These are phyloP conservation scores for Terfezia claveryi DNA, from an alignment of 495 filamentous ascomycete species.

Conservation along the genomic window DNA sequence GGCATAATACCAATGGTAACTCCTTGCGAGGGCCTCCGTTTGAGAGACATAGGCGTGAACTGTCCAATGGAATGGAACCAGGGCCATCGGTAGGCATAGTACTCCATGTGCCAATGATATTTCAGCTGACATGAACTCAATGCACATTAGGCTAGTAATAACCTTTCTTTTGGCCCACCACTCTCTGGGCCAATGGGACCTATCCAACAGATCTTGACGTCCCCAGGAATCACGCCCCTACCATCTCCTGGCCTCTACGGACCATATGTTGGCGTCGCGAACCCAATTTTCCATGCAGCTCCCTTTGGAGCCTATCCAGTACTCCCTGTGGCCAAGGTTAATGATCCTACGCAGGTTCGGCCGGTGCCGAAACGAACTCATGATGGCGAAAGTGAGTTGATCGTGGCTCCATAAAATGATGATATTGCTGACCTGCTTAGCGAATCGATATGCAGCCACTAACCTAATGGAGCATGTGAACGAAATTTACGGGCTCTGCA, in stretches of 20 bases:
- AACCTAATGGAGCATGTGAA: constrained; percentile 57
- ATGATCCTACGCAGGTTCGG: constrained; percentile 40
- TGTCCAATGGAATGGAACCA: constrained; percentile 11
- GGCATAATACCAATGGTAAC: constrained; percentile 23
- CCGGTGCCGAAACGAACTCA: constrained; percentile 44
- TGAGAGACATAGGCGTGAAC: constrained; percentile 15
- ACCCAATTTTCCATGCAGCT: constrained; percentile 15
- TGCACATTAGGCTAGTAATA: constrained; percentile 5
- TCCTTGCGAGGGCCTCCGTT: constrained; percentile 9
- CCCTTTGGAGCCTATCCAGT: constrained; percentile 15
- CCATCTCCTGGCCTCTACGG: constrained; percentile 18
- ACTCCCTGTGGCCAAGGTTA: constrained; percentile 5
- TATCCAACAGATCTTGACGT: constrained; percentile 10
- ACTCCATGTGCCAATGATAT: background rate
- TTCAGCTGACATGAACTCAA: background rate
- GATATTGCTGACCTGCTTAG: constrained; percentile 18
- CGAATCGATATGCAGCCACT: constrained; percentile 52
- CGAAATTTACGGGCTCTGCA: constrained; percentile 70
- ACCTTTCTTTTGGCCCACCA: constrained; percentile 15
- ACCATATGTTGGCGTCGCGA: constrained; percentile 9
- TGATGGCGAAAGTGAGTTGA: constrained; percentile 36
- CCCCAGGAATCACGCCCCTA: constrained; percentile 15
- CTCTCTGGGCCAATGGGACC: constrained; percentile 9
- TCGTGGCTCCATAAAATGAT: background rate
- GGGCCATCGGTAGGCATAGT: constrained; percentile 8